Percentiles rank a stretch among this genome's conserved stretches.
Evolutionary conservation across 176 grass and related monocot genomes (phyloP).

Genomic region (Carex kokanica): DNA sequence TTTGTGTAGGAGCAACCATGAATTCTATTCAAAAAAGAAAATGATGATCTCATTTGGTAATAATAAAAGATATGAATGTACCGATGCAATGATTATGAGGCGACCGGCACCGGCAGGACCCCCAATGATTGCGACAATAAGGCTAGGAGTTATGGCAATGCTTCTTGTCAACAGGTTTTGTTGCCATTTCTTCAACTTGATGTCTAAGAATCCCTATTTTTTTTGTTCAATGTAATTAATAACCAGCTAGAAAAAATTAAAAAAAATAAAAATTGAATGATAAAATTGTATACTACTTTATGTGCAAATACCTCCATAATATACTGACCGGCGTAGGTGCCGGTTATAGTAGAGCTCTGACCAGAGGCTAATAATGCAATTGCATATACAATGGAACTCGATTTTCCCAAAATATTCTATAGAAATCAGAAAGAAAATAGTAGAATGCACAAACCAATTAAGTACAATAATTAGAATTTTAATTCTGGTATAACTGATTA

Average conservation of each 20-base stretch:
- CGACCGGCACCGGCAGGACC: constrained; percentile 39
- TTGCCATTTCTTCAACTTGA: constrained; percentile 64
- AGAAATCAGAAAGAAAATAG: not conserved
- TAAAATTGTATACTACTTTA: not conserved
- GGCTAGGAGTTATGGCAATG: constrained; percentile 57
- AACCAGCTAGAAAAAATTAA: too few relatives aligned
- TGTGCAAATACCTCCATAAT: constrained; percentile 66
- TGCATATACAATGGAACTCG: constrained; percentile 55
- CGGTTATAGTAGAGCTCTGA: constrained; percentile 60
- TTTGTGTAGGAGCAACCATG: not conserved
- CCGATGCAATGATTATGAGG: constrained; percentile 74
- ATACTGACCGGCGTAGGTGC: constrained; percentile 68
- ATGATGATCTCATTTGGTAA: not conserved
- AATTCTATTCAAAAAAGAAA: not conserved
- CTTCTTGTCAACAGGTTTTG: constrained; percentile 58
- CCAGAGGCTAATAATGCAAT: constrained; percentile 74
- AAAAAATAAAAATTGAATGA: not conserved
- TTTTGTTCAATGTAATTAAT: constrained; percentile 1
- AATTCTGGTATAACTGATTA: not conserved
- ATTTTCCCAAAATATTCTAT: constrained; percentile 69
- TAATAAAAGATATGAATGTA: constrained; percentile 16
- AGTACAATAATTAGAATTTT: not conserved
- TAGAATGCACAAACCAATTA: not conserved
- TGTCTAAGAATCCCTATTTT: constrained; percentile 66
- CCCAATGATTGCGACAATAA: constrained; percentile 47